Base-by-base conservation (phyloP, 768 basidiomycete genomes). In the Hygrophorus pudorinus region DNA sequence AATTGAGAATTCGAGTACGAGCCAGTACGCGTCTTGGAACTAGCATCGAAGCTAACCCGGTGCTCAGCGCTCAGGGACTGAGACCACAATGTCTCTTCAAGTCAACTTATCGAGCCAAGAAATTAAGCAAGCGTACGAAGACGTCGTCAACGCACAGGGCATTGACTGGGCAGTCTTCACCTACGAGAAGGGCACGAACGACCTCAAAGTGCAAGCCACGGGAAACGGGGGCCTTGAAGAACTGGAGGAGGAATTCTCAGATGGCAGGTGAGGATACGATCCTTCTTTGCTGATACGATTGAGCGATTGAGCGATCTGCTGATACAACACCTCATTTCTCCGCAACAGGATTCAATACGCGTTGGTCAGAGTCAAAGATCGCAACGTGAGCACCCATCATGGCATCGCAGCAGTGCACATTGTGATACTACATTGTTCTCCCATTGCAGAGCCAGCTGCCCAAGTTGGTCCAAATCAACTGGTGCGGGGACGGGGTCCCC, bases 401-500 rank as follows among this genome's bases (percentile, higher is more conserved):
- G 21, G 37, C 33, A 24, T 20, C 41, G 37, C 2, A 38, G 44
- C 10, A 20, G n/a, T 29, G 39, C 37, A 41, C 45, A 30, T 45
- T n/a, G n/a, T n/a, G n/a, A n/a, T n/a, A n/a, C 18, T 28, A 4
- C 46, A 14, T 44, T 14, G 29, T 27, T 45, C 12, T 10, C 11
- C 20, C 38, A 36, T 20, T 45, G 42, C 53, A 94, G 85, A 88
- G 76, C 56, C 70, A 82, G 48, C 73, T 98, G 2, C 71, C 82
- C 36, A 97, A 96, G 66, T 89, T 93, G 49, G 90, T 97, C 12
- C 87, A 94, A 57, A 84, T 98, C 62, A 89, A 91, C 55, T 96
- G 94, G 93, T 91, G 90, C 53, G 94, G 94, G 35, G 93, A 94
- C 56, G 94, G 94, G 46, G 94, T 98, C 1, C 94, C 94, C 10